A percentile compares a stretch with the other conserved stretches of the same genome.
Evolutionary conservation across 176 grass and related monocot species (phyloP).

Genomic region (Cocos nucifera): DNA sequence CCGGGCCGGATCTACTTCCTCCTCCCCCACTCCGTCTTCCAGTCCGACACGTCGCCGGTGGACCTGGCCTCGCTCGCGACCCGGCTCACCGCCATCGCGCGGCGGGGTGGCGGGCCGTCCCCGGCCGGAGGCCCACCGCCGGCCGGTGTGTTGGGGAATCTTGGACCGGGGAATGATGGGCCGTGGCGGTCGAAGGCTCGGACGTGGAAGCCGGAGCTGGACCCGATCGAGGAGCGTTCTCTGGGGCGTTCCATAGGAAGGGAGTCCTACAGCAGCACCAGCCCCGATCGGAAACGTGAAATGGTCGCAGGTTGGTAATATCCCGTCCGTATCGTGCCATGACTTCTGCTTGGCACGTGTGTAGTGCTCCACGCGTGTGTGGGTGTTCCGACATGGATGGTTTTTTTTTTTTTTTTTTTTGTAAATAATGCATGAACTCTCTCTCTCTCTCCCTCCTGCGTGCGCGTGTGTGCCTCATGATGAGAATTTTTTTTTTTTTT

Average conservation of each 20-base stretch:
- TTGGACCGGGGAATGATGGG: background rate
- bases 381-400: too few relatives aligned
- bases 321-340: too few relatives aligned
- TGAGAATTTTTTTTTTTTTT: too few relatives aligned
- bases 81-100: slow-evolving; percentile 54
- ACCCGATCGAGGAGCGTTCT: slow-evolving; percentile 11
- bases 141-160: background rate
- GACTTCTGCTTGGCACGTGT: too few relatives aligned
- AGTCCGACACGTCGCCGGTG: slow-evolving; percentile 65
- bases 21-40: slow-evolving; percentile 62
- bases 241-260: slow-evolving; percentile 2
- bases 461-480: too few relatives aligned
- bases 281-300: too few relatives aligned
- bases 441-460: too few relatives aligned
- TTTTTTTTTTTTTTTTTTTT: too few relatives aligned
- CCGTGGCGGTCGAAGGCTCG: background rate
- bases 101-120: slow-evolving; percentile 29
- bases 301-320: too few relatives aligned
- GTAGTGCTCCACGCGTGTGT: too few relatives aligned
- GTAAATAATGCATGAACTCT: too few relatives aligned
- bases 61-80: slow-evolving; percentile 86
- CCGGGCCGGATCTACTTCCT: slow-evolving; percentile 84
- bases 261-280: background rate
- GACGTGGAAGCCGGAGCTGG: slow-evolving; percentile 17
- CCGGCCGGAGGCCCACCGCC: background rate